These are phyloP conservation scores for Aspergillus ibericus DNA, from an alignment of 2,329 filamentous ascomycete genomes.

Conservation along the genomic window DNA sequence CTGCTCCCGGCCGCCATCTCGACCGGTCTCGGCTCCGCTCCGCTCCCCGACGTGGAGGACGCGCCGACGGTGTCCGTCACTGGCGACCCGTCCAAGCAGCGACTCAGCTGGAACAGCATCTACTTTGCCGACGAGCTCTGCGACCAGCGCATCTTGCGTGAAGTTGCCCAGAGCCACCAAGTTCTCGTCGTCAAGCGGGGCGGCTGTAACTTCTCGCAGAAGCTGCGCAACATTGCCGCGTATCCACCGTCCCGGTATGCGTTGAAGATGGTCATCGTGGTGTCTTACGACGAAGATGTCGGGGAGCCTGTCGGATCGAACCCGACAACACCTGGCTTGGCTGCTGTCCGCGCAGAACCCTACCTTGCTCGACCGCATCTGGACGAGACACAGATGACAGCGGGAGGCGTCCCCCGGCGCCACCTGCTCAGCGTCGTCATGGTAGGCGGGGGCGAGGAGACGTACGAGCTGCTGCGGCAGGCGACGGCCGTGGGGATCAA, in stretches of 20 bases:
- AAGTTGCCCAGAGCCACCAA: conserved; percentile 61
- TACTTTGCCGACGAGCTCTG: conserved; percentile 72
- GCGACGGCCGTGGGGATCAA: conserved; percentile 72
- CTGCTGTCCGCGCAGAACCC: conserved; percentile 37
- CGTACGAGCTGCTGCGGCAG: conserved; percentile 62
- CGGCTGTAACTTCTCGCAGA: conserved; percentile 78
- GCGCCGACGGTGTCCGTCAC: conserved; percentile 39
- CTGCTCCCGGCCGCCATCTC: conserved; percentile 51
- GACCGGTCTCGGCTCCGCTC: conserved; percentile 60
- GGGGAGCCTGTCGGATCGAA: conserved; percentile 24
- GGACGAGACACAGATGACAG: conserved; percentile 70
- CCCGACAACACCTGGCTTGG: conserved; percentile 15
- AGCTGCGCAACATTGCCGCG: conserved; percentile 80
- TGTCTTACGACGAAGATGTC: conserved; percentile 58
- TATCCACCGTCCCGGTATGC: conserved; percentile 62
- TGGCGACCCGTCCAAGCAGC: conserved; percentile 43
- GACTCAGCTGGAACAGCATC: conserved; percentile 67
- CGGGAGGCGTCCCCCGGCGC: conserved; percentile 66
- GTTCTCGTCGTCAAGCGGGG: conserved; percentile 81
- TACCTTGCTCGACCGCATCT: conserved; percentile 66
- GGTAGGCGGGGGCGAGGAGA: conserved; percentile 68
- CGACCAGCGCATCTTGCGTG: conserved; percentile 53
- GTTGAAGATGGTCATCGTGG: conserved; percentile 78
- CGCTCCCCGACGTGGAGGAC: conserved; percentile 66
- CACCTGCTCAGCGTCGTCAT: conserved; percentile 81